phyloP scores from a whole-genome alignment of 768 basidiomycete species.

The Bullera alba region DNA sequence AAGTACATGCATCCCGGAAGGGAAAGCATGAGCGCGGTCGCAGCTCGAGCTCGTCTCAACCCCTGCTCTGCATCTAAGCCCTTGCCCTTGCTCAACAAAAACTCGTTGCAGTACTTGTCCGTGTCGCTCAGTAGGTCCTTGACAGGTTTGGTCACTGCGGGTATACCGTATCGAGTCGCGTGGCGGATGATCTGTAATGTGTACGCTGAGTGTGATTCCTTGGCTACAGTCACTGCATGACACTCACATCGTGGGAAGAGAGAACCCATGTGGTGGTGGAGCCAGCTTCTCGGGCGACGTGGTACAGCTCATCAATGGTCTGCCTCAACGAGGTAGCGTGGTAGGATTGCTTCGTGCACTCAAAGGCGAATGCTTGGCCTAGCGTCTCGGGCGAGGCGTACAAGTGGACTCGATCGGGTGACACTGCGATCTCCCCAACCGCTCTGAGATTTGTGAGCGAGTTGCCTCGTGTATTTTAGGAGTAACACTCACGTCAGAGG shows the following conservation, averaged over 20 bases:
- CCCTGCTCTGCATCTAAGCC: constrained; percentile 6
- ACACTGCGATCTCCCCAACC: constrained; percentile 7
- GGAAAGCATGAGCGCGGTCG: constrained; percentile 1
- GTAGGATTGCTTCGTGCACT: not conserved
- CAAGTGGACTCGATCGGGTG: not conserved
- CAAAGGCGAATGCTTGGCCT: constrained; percentile 10
- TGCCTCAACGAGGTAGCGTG: constrained; percentile 1
- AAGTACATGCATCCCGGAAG: constrained; percentile 8
- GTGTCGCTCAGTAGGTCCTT: too few relatives aligned
- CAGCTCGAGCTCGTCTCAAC: constrained; percentile 6
- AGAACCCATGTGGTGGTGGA: constrained; percentile 8
- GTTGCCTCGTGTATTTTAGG: not conserved
- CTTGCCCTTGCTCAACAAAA: constrained; percentile 5
- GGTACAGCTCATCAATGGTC: not conserved
- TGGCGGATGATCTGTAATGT: constrained; percentile 6
- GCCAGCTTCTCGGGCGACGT: not conserved
- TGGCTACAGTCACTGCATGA: too few relatives aligned
- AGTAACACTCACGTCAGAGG: constrained; percentile 30
- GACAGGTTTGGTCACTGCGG: not conserved
- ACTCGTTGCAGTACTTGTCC: constrained; percentile 11
- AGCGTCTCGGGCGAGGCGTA: constrained; percentile 10
- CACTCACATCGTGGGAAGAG: constrained; percentile 6
- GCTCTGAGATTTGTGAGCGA: constrained; percentile 5
- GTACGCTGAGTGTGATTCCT: not conserved
- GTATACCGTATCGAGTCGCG: constrained; percentile 3